These are phyloP conservation scores for Podospora anserina DNA, from an alignment of 495 filamentous ascomycete species.

Conservation along the genomic window DNA sequence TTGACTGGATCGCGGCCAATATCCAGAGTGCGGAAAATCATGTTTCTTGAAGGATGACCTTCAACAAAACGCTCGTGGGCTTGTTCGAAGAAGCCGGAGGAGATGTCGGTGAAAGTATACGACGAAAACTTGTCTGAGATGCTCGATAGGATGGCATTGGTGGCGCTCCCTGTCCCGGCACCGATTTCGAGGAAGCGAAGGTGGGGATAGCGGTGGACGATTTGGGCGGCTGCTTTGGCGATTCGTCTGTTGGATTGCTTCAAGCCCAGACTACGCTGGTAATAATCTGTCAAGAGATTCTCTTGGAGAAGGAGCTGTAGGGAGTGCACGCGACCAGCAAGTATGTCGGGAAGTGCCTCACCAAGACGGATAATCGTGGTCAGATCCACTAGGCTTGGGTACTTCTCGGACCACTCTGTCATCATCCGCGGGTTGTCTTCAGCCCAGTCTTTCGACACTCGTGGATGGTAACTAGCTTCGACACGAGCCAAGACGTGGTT, in stretches of 20 bases:
- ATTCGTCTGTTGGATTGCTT: background rate
- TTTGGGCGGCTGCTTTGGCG: background rate
- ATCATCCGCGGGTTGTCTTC: background rate
- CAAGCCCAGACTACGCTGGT: background rate
- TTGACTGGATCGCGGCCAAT: constrained; percentile 44
- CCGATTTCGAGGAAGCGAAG: constrained; percentile 48
- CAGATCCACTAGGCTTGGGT: background rate
- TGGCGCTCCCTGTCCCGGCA: constrained; percentile 52
- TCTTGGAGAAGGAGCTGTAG: background rate
- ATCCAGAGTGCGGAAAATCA: constrained; percentile 47
- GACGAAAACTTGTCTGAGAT: constrained; percentile 20
- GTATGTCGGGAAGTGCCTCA: background rate
- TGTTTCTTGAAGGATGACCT: constrained; percentile 24
- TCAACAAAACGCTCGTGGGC: constrained; percentile 45
- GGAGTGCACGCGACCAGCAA: background rate
- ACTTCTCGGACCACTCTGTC: background rate
- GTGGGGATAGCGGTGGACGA: background rate
- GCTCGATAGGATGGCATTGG: constrained; percentile 36
- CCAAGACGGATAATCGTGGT: background rate
- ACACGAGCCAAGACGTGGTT: background rate
- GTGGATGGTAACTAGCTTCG: background rate
- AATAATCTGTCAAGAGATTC: background rate
- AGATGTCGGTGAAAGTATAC: constrained; percentile 56
- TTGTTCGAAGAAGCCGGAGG: constrained; percentile 48
- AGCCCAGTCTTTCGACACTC: background rate